A percentile compares a stretch with the other conserved stretches of the same genome.
Evolutionary conservation across 768 basidiomycete genomes (phyloP).

Genomic region (Tubosaeta sp.): DNA sequence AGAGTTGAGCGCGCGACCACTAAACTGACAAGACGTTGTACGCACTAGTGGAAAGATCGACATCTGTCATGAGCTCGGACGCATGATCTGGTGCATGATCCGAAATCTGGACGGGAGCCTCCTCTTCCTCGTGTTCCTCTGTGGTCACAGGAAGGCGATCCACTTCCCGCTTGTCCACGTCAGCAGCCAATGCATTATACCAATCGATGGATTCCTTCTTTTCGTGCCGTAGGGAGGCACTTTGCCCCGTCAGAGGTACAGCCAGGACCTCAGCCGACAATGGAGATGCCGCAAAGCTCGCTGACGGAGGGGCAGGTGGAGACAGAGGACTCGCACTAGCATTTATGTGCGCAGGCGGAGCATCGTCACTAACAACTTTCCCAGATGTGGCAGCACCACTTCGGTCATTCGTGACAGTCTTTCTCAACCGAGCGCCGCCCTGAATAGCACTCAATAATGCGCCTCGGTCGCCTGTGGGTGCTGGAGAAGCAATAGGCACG

Average conservation of each 20-base stretch:
- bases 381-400: constrained; percentile 69
- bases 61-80: constrained; percentile 61
- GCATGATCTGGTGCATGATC: constrained; percentile 37
- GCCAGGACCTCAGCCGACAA: constrained; percentile 16
- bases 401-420: constrained; percentile 80
- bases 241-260: constrained; percentile 11
- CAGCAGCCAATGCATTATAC: constrained; percentile 81
- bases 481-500: constrained; percentile 33
- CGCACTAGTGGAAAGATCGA: constrained; percentile 63
- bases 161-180: constrained; percentile 44
- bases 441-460: constrained; percentile 81
- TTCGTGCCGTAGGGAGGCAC: constrained; percentile 30
- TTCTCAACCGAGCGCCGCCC: constrained; percentile 63
- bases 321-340: constrained; percentile 39
- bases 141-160: constrained; percentile 46
- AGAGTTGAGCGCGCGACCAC: constrained; percentile 1
- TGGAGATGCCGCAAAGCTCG: constrained; percentile 12
- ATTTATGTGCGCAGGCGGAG: constrained; percentile 67
- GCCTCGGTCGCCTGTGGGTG: constrained; percentile 48
- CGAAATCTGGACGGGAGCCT: constrained; percentile 40
- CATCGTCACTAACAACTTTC: constrained; percentile 69
- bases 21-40: background rate
- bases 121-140: constrained; percentile 61
- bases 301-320: constrained; percentile 8
- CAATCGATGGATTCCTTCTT: constrained; percentile 85